Conservation (phyloP, 257 asterid genomes). For the Scutellaria minor region DNA sequence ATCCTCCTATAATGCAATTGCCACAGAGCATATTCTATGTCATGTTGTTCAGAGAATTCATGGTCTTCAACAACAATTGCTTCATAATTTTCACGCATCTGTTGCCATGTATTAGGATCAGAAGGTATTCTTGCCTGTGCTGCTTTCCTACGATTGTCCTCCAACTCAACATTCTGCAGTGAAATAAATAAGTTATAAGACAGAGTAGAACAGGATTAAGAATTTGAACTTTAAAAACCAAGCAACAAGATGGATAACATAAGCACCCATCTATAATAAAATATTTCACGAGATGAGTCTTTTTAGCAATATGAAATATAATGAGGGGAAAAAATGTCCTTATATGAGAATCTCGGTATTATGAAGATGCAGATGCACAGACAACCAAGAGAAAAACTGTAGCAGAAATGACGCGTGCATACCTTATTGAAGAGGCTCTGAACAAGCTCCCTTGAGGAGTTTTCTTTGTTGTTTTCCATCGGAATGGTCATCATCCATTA, state of each 20-base stretch:
- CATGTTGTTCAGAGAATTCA: constrained; percentile 78
- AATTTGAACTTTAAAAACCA: neutral
- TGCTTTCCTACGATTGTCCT: constrained; percentile 67
- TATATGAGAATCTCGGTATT: neutral
- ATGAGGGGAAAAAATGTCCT: neutral
- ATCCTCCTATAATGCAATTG: constrained; percentile 84
- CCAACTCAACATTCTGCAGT: constrained; percentile 72
- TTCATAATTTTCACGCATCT: constrained; percentile 86
- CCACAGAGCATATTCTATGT: constrained; percentile 82
- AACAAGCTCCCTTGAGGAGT: constrained; percentile 57
- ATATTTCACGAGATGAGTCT: neutral
- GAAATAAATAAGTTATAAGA: constrained; percentile 11
- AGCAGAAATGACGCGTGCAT: neutral
- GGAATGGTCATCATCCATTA: constrained; percentile 72
- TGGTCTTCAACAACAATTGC: constrained; percentile 79
- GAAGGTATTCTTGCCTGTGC: constrained; percentile 77
- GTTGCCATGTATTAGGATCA: constrained; percentile 85
- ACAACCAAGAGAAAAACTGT: neutral
- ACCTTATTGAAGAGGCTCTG: constrained; percentile 76
- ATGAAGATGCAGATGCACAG: neutral
- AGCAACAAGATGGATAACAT: constrained; percentile 11
- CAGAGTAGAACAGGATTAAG: constrained; percentile 6
- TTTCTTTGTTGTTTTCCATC: constrained; percentile 63
- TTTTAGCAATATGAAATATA: neutral
- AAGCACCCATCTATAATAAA: neutral